Evolutionary conservation across 331 rosid genomes (phyloP).

Genomic region (Quercus tomentella): DNA sequence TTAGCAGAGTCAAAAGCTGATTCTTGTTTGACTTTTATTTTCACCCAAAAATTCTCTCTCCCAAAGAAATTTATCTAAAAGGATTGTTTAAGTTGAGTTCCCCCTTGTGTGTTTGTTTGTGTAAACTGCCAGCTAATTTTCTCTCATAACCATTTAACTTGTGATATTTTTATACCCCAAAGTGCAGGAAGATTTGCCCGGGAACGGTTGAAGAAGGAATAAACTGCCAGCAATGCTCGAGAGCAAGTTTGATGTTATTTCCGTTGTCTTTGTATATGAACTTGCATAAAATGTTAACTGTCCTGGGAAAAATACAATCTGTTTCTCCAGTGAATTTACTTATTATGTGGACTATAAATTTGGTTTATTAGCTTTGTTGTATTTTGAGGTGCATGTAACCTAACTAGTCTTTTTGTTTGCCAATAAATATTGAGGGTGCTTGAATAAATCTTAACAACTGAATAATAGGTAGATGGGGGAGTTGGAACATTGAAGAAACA

Average conservation of each 20-base stretch:
- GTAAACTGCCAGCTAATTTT: too few species aligned
- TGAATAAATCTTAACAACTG: background rate
- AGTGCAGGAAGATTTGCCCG: conserved; percentile 46
- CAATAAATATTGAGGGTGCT: background rate
- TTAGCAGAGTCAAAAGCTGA: background rate
- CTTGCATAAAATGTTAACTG: conserved; percentile 11
- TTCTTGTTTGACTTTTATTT: background rate
- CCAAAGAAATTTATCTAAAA: too few species aligned
- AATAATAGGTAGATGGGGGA: background rate
- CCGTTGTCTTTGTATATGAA: conserved; percentile 19
- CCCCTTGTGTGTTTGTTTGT: background rate
- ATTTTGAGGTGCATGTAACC: conserved; percentile 14
- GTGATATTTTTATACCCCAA: conserved; percentile 2
- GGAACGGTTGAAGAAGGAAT: conserved; percentile 42
- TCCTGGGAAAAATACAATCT: background rate
- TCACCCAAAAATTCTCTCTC: background rate
- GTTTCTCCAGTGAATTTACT: background rate
- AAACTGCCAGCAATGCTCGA: conserved; percentile 27
- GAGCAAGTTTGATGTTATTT: conserved; percentile 11
- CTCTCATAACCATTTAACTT: background rate
- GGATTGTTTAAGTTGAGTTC: background rate
- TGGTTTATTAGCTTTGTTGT: conserved; percentile 14
- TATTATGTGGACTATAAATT: conserved; percentile 5
- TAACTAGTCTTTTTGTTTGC: background rate
- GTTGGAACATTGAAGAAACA: background rate